phyloP scores from a whole-genome alignment of 169 alveolate species.

The Toxoplasma gondii region DNA sequence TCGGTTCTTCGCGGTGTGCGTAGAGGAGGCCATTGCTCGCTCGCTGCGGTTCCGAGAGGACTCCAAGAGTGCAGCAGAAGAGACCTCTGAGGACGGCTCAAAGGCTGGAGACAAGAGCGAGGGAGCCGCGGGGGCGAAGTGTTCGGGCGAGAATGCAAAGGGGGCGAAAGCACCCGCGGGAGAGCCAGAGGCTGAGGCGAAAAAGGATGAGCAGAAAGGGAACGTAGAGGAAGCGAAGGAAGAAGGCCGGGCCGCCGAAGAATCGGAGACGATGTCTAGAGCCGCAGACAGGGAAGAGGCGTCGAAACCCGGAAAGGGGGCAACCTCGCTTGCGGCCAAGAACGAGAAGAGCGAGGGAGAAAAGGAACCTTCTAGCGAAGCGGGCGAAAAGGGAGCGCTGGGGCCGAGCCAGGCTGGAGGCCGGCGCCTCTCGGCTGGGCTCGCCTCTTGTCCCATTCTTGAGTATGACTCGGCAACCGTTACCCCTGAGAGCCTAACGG shows the following conservation, averaged over 20 bases:
- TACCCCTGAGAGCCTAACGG: neutral
- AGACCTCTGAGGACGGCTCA: too few relatives aligned
- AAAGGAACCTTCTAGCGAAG: neutral
- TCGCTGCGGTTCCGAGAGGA: constrained; percentile 1
- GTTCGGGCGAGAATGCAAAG: neutral
- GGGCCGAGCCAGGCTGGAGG: neutral
- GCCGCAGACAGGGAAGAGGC: neutral
- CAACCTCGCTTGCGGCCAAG: neutral
- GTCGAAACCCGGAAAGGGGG: neutral
- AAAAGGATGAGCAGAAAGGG: neutral
- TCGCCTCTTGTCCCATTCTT: neutral
- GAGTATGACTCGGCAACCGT: constrained; percentile 32
- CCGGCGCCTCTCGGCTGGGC: neutral
- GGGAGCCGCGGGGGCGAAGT: too few relatives aligned
- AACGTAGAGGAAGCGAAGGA: neutral
- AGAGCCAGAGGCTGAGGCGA: neutral
- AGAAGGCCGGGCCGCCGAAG: too few relatives aligned
- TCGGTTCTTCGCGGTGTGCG: constrained; percentile 84
- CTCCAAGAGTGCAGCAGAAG: neutral
- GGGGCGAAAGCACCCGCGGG: neutral
- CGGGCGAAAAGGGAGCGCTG: neutral
- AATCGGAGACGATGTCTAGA: neutral
- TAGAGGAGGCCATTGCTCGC: constrained; percentile 78
- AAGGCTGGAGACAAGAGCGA: too few relatives aligned
- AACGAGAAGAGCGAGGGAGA: neutral